Base-by-base conservation (phyloP, 208 protist genomes). In the Acanthamoeba healyi region DNA sequence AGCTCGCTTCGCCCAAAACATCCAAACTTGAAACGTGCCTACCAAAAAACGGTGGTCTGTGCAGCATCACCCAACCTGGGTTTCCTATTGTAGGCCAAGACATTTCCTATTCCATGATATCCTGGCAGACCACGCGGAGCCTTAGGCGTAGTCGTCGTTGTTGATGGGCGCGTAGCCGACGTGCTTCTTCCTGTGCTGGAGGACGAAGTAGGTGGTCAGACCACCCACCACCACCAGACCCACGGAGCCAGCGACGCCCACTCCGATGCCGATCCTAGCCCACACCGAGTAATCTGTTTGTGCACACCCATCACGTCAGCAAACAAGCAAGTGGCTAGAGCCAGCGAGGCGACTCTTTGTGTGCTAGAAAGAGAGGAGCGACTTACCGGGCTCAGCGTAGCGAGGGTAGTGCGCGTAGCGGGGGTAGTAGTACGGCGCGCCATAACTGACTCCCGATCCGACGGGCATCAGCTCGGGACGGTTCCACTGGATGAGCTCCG, bases 121-220 rank as follows among this genome's bases (percentile, higher is more conserved):
- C n/a, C n/a, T n/a, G n/a, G n/a, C n/a, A n/a, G n/a, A n/a, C n/a
- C n/a, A n/a, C n/a, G n/a, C n/a, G n/a, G n/a, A n/a, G n/a, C 14
- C 34, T 72, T 72, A 72, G 32, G 63, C 63, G 63, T 40, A 72
- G 63, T 72, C 63, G 63, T 32, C n/a, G 34, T 72, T 72, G 67
- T 79, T 79, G 36, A 79, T 79, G 67, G 67, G 34, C 67, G 67
- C n/a, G 67, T 79, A 79, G 67, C 38, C 38, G 34, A 79, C 6
- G 67, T 79, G 17, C 58, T 65, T 79, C 67, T 79, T 79, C 34
- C 22, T 38, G 67, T 79, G 38, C 67, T 79, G 67, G 38, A 34
- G 17, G 67, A 49, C 12, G 67, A 79, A 79, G 67, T 79, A 79
- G 67, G 32, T 29, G 36, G 67, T 36, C 6, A 79, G 67, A 24